Evolutionary conservation across 2,329 filamentous ascomycete species (phyloP).

Genomic region (Cladosporium sp.): DNA sequence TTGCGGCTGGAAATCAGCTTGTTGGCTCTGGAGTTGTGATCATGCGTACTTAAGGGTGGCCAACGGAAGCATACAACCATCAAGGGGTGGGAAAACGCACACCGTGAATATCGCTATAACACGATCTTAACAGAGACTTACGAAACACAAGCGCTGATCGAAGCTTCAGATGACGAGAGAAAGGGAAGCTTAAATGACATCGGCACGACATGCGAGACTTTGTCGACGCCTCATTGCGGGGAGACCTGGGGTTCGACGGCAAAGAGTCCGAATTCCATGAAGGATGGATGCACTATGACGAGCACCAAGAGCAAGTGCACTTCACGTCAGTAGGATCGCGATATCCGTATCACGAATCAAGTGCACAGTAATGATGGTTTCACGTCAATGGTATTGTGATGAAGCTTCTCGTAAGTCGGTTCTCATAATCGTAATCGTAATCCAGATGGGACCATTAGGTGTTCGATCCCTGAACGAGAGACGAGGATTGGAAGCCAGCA

Average conservation of each 20-base stretch:
- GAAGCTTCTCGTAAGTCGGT: background rate
- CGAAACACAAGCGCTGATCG: background rate
- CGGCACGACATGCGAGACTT: background rate
- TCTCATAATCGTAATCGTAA: background rate
- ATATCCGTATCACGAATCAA: background rate
- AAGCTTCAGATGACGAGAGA: slow-evolving; percentile 8
- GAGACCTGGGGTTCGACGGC: background rate
- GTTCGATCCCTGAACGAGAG: background rate
- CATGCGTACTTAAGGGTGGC: background rate
- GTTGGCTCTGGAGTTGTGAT: background rate
- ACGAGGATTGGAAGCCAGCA: background rate
- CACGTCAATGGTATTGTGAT: background rate
- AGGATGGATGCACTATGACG: background rate
- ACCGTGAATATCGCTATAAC: background rate
- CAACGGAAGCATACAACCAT: background rate
- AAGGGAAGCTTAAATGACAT: background rate
- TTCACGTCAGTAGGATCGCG: background rate
- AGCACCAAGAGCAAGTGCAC: background rate
- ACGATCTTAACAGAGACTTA: background rate
- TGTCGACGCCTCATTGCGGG: slow-evolving; percentile 3
- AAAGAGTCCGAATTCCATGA: background rate
- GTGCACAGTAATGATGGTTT: background rate
- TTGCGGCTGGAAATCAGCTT: background rate
- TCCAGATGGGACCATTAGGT: background rate
- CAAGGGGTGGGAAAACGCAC: background rate